phyloP scores from a whole-genome alignment of 306 rosid species.

The Oemleria cerasiformis region DNA sequence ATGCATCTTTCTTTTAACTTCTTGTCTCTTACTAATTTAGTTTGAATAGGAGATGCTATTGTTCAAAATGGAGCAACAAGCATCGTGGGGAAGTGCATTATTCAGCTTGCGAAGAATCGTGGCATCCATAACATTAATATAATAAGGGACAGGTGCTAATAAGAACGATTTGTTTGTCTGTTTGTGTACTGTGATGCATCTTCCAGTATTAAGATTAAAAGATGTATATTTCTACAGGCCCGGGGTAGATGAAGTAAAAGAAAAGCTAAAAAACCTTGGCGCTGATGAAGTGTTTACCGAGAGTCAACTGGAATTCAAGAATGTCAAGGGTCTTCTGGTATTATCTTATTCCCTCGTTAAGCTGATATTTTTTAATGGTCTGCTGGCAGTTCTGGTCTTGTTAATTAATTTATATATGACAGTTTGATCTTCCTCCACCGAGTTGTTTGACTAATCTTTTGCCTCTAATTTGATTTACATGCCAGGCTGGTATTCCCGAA shows the following conservation, averaged over 20 bases:
- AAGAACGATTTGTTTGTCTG: slow-evolving; percentile 19
- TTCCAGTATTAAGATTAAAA: not conserved
- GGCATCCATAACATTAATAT: slow-evolving; percentile 73
- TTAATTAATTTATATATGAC: not conserved
- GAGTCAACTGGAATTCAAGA: slow-evolving; percentile 77
- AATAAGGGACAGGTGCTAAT: slow-evolving; percentile 76
- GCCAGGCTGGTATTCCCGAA: slow-evolving; percentile 65
- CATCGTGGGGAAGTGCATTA: slow-evolving; percentile 92
- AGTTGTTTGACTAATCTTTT: not conserved
- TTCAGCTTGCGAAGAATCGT: slow-evolving; percentile 77
- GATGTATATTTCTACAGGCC: slow-evolving; percentile 36
- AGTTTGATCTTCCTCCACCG: not conserved
- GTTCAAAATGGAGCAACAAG: slow-evolving; percentile 98
- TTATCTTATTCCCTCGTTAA: slow-evolving; percentile 20
- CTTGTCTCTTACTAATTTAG: slow-evolving; percentile 17
- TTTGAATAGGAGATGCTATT: slow-evolving; percentile 66
- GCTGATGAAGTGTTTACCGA: slow-evolving; percentile 86
- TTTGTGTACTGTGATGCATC: slow-evolving; percentile 2
- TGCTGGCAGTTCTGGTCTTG: slow-evolving; percentile 5
- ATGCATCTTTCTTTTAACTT: slow-evolving; percentile 2
- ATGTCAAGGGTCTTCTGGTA: slow-evolving; percentile 90
- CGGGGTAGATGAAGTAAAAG: slow-evolving; percentile 69
- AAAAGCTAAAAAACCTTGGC: slow-evolving; percentile 69
- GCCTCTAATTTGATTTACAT: slow-evolving; percentile 24
- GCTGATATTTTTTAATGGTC: slow-evolving; percentile 8